These are phyloP conservation scores for Schwanniomyces vanrijiae DNA, from an alignment of 805 yeast genomes.

Conservation along the genomic window DNA sequence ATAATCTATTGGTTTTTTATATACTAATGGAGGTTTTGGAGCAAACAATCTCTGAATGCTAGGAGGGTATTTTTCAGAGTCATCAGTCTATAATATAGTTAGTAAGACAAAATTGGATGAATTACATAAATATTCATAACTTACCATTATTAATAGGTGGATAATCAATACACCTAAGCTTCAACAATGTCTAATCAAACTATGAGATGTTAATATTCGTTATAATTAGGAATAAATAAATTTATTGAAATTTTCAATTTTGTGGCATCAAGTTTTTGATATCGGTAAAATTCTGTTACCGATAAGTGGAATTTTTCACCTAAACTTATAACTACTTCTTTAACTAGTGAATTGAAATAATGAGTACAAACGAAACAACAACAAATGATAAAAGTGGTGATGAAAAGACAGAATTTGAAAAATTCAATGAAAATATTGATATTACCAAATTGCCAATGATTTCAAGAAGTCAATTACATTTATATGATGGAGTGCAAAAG, in stretches of 20 bases:
- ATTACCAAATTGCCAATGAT: conserved; percentile 28
- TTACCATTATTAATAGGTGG: neutral
- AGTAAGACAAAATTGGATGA: neutral
- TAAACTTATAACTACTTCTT: neutral
- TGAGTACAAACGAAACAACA: neutral
- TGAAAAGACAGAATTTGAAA: conserved; percentile 21
- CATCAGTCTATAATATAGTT: conserved; percentile 13
- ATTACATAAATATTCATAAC: neutral
- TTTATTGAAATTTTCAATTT: neutral
- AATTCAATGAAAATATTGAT: conserved; percentile 30
- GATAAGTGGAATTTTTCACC: neutral
- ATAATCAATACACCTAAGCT: neutral
- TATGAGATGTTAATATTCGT: neutral
- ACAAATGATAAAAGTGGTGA: neutral
- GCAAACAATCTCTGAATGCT: conserved; percentile 52
- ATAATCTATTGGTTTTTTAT: conserved; percentile 49
- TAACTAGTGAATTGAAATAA: neutral
- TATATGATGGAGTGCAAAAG: conserved; percentile 29
- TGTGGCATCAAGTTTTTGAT: neutral
- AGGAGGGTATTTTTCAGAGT: conserved; percentile 32
- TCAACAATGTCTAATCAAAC: neutral
- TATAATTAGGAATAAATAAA: neutral
- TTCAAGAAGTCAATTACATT: conserved; percentile 32
- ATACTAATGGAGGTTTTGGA: conserved; percentile 58
- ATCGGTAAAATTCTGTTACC: neutral